phyloP scores from a whole-genome alignment of 2,329 filamentous ascomycete genomes.

The Sclerotinia borealis region DNA sequence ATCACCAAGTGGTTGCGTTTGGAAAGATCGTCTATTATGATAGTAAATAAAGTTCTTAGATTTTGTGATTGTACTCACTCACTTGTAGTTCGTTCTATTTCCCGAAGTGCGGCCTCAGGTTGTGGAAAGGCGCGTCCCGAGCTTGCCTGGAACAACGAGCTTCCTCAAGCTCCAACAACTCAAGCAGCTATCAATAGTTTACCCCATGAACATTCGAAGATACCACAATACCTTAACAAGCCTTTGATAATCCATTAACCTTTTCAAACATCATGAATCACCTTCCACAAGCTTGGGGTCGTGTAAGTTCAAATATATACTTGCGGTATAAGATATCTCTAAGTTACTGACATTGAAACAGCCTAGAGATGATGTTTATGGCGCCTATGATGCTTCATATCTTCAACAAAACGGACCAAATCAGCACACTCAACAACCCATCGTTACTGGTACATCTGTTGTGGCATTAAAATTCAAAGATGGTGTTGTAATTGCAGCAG shows the following conservation, averaged over 20 bases:
- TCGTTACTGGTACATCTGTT: constrained; percentile 95
- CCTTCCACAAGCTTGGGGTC: constrained; percentile 66
- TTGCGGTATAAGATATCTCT: constrained; percentile 6
- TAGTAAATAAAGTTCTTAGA: neutral
- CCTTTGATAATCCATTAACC: neutral
- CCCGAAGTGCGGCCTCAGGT: constrained; percentile 9
- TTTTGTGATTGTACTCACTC: too few relatives aligned
- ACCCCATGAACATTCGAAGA: constrained; percentile 11
- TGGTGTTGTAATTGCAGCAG: constrained; percentile 92
- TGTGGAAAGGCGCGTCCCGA: constrained; percentile 10
- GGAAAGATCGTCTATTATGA: neutral
- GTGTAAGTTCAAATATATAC: constrained; percentile 45
- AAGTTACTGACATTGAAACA: constrained; percentile 41
- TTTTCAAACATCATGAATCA: constrained; percentile 52
- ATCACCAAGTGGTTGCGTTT: neutral
- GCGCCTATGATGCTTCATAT: constrained; percentile 82
- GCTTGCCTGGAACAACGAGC: constrained; percentile 15
- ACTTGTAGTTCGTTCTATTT: too few relatives aligned
- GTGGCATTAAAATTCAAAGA: constrained; percentile 93
- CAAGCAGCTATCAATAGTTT: neutral
- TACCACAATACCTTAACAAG: neutral
- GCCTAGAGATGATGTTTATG: constrained; percentile 97
- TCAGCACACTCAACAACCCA: constrained; percentile 83
- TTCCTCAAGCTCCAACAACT: constrained; percentile 13
- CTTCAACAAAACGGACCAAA: constrained; percentile 67